Base-by-base conservation (phyloP, 176 grass and related monocot genomes). In the Carex myosuroides region DNA sequence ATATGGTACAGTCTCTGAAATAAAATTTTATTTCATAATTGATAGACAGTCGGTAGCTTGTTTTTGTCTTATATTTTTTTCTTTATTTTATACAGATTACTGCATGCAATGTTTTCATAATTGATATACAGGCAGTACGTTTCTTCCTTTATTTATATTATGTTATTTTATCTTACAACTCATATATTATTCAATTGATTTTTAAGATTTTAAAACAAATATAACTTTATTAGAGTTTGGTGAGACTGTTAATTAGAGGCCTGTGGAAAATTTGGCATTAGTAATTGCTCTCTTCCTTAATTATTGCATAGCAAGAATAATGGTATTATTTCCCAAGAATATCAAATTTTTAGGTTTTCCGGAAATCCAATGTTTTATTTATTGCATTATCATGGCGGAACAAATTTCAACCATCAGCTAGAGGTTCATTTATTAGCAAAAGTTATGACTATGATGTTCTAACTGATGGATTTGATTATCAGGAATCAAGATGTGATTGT, bases 371-470 rank as follows among this genome's bases (percentile, higher is more conserved):
- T 62, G 0, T 82, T 87, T 87, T 69, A 14, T 64, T 26, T 64
- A 13, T 84, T 83, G 53, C 70, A 92, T 92, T 97, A 94, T 82
- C 95, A 91, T 37, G 92, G 95, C 35, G 95, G 95, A 91, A 97
- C 90, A 74, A 94, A 94, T 74, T 97, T 94, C 84, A 90, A 87
- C 17, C 87, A 92, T 60, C 90, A 13, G 92, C 95, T 82, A 89
- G 92, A 52, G 95, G 94, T 66, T 92, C 94, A 13, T 94, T 94
- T 35, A 91, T 97, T 58, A 94, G 92, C 68, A 94, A 89, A 12
- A 97, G 90, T 86, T 97, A 97, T 66, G 90, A 94, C 84, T 97
- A 97, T 86, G 92, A 97, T 82, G 95, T 90, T 70, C 94, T 80
- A 39, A 39, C 37, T 6, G 92, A 97, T 91, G 92, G 94, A 88